Base-by-base conservation (phyloP, 2,329 filamentous ascomycete species). In the Raffaelea arxii region DNA sequence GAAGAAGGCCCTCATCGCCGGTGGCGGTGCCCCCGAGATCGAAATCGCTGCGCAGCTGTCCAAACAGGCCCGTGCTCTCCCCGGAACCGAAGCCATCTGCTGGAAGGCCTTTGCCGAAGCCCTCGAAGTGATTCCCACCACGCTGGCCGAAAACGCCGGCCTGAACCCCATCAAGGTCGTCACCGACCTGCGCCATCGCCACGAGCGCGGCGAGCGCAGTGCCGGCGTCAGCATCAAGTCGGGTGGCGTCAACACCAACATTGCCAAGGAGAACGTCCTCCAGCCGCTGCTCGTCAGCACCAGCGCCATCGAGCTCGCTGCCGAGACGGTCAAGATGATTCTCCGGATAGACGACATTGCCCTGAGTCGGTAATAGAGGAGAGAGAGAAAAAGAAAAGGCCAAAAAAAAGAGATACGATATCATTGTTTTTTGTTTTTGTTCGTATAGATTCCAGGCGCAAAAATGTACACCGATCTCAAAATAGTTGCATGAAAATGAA, bases 41-140 rank as follows among this genome's bases (percentile, higher is more conserved):
- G 90, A 97, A 68, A 91, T 98, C 58, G 87, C 92, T 21, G 85
- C 92, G 46, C 78, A 87, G 59, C 78, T 98, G 27, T 80, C 84
- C 48, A 84, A 86, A 66, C 84, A 86, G 61, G 80, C 91, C 9
- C 85, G 90, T 55, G 81, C 83, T 58, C 74, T 96, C 50, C 82
- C 83, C 1, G 94, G 94, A 50, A 96, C 92, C 5, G 92, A 98
- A 66, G 82, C 89, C 35, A 96, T 97, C 61, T 98, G 92, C 78
- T 98, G 88, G 87, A 97, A 96, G 71, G 91, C 91, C 1, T 98
- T 98, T 61, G 92, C 94, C 2, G 91, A 98, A 54, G 92, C 92
- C 7, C 84, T 98, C 72, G 92, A 98, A 69, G 87, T 98, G 37
- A 86, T 98, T 46, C 92, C 94, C 14, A 96, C 91, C 27, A 98